Base-by-base conservation (phyloP, 164 flowering plant genomes). In the Stephania yunnanensis region DNA sequence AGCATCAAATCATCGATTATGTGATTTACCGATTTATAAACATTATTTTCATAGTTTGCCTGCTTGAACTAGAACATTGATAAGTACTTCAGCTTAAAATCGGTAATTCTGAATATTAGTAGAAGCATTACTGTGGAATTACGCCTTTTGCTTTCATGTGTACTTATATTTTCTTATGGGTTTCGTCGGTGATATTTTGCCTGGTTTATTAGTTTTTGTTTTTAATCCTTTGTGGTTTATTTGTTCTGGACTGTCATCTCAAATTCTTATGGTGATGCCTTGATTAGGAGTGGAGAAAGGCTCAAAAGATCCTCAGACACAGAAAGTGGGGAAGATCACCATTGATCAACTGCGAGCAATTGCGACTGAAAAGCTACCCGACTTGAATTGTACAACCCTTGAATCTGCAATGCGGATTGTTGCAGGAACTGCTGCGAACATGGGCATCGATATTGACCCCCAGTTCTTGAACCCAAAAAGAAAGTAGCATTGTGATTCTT, bases 381-480 rank as follows among this genome's bases (percentile, higher is more conserved):
- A 95, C 82, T 83, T 95, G 85, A 95, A 95, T 70, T 93, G 99
- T 79, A 61, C 94, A 1, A 89, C 73, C 30, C 80, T 95, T 22
- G 99, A 93, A 73, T 91, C 98, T 30, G 97, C 98, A 61, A 95
- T 95, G 97, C 91, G 95, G 82, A 88, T 91, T 25, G 89, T 93
- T 52, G 99, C 99, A n/a, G 97, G 99, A 71, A 93, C 98, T 36
- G 98, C 98, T 53, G 97, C 95, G 52, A 95, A 95, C 78, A 95
- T 95, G 98, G 98, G 99, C 13, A 92, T 95, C 22, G 96, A 91
- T 22, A 69, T 95, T 65, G 98, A 95, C 69, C 97, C 97, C 97
- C 97, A 9, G 81, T 95, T 82, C 94, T 95, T 73, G 87, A 87
- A 82, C 85, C 87, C 30, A 92, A 90, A 77, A 73, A 78, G 84